Conservation (phyloP, 257 asterid genomes). For the Cynanchum wilfordii region DNA sequence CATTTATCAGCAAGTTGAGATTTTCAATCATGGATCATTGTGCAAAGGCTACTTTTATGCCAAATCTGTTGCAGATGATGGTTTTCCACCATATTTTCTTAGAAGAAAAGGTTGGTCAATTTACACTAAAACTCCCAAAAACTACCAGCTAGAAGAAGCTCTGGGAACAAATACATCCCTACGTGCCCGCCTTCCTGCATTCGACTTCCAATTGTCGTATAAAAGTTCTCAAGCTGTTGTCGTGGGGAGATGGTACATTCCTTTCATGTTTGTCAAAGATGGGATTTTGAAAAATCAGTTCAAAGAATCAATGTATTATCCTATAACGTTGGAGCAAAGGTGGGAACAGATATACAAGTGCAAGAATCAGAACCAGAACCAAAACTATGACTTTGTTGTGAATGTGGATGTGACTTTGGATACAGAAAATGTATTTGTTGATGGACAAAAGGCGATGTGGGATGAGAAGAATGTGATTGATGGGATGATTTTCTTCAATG, state of each 20-base stretch:
- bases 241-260: conserved; percentile 56
- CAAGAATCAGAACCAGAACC: conserved; percentile 17
- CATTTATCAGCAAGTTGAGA: conserved; percentile 41
- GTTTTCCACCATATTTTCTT: conserved; percentile 11
- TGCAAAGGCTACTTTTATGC: conserved; percentile 10
- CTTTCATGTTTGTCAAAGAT: conserved; percentile 57
- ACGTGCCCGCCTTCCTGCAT: conserved; percentile 1
- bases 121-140: conserved; percentile 7
- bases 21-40: not conserved
- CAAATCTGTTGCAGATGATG: conserved; percentile 8
- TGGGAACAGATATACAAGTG: conserved; percentile 49
- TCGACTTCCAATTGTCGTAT: not conserved
- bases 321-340: conserved; percentile 49
- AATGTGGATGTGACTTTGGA: conserved; percentile 36
- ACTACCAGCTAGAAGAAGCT: conserved; percentile 8
- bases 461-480: conserved; percentile 15
- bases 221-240: conserved; percentile 7
- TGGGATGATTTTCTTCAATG: conserved; percentile 42
- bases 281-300: conserved; percentile 40
- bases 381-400: conserved; percentile 15
- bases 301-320: conserved; percentile 40
- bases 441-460: conserved; percentile 32
- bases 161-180: conserved; percentile 6
- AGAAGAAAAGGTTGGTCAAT: conserved; percentile 17
- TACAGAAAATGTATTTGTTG: conserved; percentile 25